Conservation (phyloP, 2,329 filamentous ascomycete genomes). For the Alternaria triticimaculans region DNA sequence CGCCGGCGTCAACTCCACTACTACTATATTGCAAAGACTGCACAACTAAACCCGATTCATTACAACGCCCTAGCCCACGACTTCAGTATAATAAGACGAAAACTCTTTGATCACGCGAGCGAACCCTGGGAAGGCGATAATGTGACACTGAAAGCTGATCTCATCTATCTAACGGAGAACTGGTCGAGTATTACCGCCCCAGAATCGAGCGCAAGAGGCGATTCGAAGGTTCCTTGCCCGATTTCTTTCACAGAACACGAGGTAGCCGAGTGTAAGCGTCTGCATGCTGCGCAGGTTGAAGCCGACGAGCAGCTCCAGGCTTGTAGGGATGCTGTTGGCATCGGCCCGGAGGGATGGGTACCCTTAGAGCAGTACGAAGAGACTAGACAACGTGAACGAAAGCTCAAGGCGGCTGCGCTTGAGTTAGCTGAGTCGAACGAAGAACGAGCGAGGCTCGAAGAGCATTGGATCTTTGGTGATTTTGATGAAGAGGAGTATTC, state of each 20-base stretch:
- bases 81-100: slow-evolving; percentile 29
- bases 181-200: slow-evolving; percentile 24
- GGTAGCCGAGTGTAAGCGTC: slow-evolving; percentile 22
- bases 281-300: slow-evolving; percentile 29
- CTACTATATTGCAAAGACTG: slow-evolving; percentile 36
- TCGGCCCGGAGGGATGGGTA: slow-evolving; percentile 38
- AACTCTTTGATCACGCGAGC: slow-evolving; percentile 34
- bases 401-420: slow-evolving; percentile 32
- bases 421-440: slow-evolving; percentile 30
- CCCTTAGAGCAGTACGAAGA: slow-evolving; percentile 33
- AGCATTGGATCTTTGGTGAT: slow-evolving; percentile 43
- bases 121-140: slow-evolving; percentile 41
- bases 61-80: slow-evolving; percentile 31
- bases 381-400: slow-evolving; percentile 14
- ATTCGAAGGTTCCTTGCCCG: slow-evolving; percentile 23
- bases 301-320: slow-evolving; percentile 33
- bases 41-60: slow-evolving; percentile 32
- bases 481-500: slow-evolving; percentile 41
- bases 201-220: slow-evolving; percentile 2
- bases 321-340: slow-evolving; percentile 30
- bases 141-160: slow-evolving; percentile 34
- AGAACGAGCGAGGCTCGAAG: slow-evolving; percentile 18
- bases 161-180: slow-evolving; percentile 27
- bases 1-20: slow-evolving; percentile 39
- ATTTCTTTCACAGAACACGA: slow-evolving; percentile 31